These are phyloP conservation scores for Aureobasidium leucospermi DNA, from an alignment of 2,329 filamentous ascomycete genomes.

Conservation along the genomic window DNA sequence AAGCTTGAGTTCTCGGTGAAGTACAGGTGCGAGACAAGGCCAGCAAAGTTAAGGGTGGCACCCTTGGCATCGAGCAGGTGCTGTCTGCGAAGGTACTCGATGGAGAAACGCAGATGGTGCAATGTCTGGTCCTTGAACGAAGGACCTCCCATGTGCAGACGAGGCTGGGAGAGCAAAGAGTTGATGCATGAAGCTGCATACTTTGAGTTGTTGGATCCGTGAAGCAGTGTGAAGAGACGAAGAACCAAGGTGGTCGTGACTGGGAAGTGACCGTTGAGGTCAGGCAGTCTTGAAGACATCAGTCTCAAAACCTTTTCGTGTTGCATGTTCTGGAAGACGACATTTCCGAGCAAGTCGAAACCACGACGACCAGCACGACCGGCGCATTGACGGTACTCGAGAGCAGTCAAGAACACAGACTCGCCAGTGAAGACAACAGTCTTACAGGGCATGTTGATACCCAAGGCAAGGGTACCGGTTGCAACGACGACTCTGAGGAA, in stretches of 20 bases:
- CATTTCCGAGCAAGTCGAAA: conserved; percentile 73
- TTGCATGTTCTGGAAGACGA: conserved; percentile 65
- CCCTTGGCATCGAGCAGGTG: conserved; percentile 56
- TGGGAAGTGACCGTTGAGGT: conserved; percentile 70
- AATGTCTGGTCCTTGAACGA: conserved; percentile 61
- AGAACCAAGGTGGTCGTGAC: conserved; percentile 67
- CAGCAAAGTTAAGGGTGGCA: conserved; percentile 63
- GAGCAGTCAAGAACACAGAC: conserved; percentile 62
- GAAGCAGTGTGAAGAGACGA: conserved; percentile 58
- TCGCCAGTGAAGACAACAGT: conserved; percentile 72
- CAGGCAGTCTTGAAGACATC: conserved; percentile 65
- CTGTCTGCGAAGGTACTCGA: conserved; percentile 68
- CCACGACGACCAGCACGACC: conserved; percentile 73
- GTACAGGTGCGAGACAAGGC: conserved; percentile 64
- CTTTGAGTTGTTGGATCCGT: conserved; percentile 56
- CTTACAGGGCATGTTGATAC: conserved; percentile 80
- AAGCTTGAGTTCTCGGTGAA: conserved; percentile 70
- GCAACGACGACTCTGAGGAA: conserved; percentile 65
- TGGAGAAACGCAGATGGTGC: conserved; percentile 72
- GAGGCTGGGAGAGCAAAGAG: conserved; percentile 61
- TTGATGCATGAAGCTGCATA: conserved; percentile 58
- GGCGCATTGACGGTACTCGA: conserved; percentile 70
- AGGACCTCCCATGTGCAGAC: conserved; percentile 62
- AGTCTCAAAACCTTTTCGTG: conserved; percentile 57
- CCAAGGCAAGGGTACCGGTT: conserved; percentile 67